Evolutionary conservation across 1,139 yeast genomes (phyloP), one percentile per base, ranked within the genome.

Genomic region (Pichia sp.): DNA sequence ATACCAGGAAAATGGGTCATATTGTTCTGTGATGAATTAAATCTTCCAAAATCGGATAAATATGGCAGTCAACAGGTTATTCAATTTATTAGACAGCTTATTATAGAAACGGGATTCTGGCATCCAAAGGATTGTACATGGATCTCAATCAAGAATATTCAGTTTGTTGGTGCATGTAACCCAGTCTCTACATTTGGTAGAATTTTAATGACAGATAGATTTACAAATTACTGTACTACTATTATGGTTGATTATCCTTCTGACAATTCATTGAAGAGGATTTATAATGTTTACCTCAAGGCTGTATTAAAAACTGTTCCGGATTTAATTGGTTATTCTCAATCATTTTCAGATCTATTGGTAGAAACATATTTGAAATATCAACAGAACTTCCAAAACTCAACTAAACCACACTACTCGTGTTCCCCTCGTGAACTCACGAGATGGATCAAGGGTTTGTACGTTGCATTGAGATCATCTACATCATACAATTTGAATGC

Each of bases 111-210:
- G 2, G 97, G 97, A 0, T 91, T 90, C 60, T 90, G 96, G 96
- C 73, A 78, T 49, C 65, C 73, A 1, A 60, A 66, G 12, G 81
- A 79, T 34, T 72, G 72, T 45, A 75, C 73, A 38, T 91, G 96
- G 96, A 79, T 91, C 1, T 57, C 70, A 0, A 53, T 89, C n/a
- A 70, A 74, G 17, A 76, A 81, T 45, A 72, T 93, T 34, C 95
- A 86, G 60, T 77, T 93, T 68, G 95, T 91, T 12, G 98, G 96
- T 7, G 98, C 99, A 0, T 93, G 98, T 64, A 93, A 93, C 59
- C 93, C 97, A 1, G 84, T 96, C 0, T 72, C 81, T 2, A 96
- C 88, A 64, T 79, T 81, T 2, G 96, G 97, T 0, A 74, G 99
- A 55, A 71, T 75, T 17, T 65, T 63, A 4, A 63, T 93, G 32